Evolutionary conservation across 495 filamentous ascomycete species (phyloP).

Genomic region (Lasiosphaeriaceae sp.): DNA sequence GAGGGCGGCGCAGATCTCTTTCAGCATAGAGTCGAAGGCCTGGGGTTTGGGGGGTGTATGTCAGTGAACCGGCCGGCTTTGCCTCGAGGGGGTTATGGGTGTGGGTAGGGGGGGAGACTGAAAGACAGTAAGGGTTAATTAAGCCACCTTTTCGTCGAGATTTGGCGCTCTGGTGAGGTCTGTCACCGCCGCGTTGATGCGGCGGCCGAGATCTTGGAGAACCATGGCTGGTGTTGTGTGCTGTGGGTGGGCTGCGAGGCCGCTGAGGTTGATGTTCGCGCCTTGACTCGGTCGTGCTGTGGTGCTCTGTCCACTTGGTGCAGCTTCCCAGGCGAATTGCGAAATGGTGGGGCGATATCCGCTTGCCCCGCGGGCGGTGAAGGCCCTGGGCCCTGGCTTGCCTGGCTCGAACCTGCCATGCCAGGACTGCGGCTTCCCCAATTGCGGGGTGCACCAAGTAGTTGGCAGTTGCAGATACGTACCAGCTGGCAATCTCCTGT

Average conservation of each 20-base stretch:
- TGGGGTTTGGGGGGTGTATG: conserved; percentile 38
- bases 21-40: conserved; percentile 97
- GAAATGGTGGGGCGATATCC: conserved; percentile 7
- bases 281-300: not conserved
- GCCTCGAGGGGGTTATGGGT: not conserved
- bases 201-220: conserved; percentile 96
- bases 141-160: conserved; percentile 85
- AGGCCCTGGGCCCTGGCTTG: too few species aligned
- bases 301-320: not conserved
- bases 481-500: too few species aligned
- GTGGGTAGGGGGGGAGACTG: not conserved
- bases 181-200: conserved; percentile 93
- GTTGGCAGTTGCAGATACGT: too few species aligned
- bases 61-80: too few species aligned
- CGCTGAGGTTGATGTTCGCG: not conserved
- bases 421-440: too few species aligned
- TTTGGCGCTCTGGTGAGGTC: conserved; percentile 89
- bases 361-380: conserved; percentile 8
- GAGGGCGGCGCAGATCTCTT: conserved; percentile 91
- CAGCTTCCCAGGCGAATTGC: not conserved
- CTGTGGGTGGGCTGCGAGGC: conserved; percentile 12
- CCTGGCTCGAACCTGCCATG: too few species aligned
- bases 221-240: conserved; percentile 65
- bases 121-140: not conserved
- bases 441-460: too few species aligned